A percentile compares a stretch with the other conserved stretches of the same genome.
These are phyloP conservation scores for Tothia fuscella DNA, from an alignment of 2,329 filamentous ascomycete genomes.

Conservation along the genomic window DNA sequence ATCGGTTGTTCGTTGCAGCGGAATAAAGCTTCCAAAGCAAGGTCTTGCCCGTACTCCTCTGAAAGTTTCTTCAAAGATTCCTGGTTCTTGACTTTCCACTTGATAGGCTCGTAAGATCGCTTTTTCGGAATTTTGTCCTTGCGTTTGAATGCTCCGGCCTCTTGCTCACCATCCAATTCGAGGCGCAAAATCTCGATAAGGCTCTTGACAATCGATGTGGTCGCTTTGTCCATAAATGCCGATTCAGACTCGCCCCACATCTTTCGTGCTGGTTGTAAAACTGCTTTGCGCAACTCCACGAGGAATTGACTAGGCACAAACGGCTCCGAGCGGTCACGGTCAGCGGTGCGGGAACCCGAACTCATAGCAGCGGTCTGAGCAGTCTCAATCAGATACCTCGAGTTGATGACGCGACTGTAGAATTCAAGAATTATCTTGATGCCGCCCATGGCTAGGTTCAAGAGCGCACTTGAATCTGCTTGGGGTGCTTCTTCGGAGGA, in stretches of 20 bases:
- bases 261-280: slow-evolving; percentile 62
- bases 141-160: slow-evolving; percentile 51
- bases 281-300: slow-evolving; percentile 69
- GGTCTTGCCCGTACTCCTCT: slow-evolving; percentile 42
- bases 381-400: slow-evolving; percentile 72
- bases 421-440: slow-evolving; percentile 78
- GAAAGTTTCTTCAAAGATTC: slow-evolving; percentile 32
- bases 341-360: slow-evolving; percentile 30
- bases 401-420: slow-evolving; percentile 62
- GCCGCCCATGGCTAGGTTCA: slow-evolving; percentile 37
- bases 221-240: slow-evolving; percentile 66
- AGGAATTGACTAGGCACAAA: slow-evolving; percentile 66
- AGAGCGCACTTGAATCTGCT: slow-evolving; percentile 33
- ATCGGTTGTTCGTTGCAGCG: slow-evolving; percentile 58
- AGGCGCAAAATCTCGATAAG: slow-evolving; percentile 74
- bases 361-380: slow-evolving; percentile 46
- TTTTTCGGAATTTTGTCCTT: slow-evolving; percentile 45
- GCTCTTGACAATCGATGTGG: slow-evolving; percentile 62
- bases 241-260: slow-evolving; percentile 62
- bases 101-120: slow-evolving; percentile 34
- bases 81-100: slow-evolving; percentile 38
- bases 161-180: slow-evolving; percentile 65
- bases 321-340: slow-evolving; percentile 45
- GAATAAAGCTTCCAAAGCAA: slow-evolving; percentile 71
- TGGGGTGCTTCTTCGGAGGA: slow-evolving; percentile 13